A percentile compares a stretch with the other conserved stretches of the same genome.
phyloP scores from a whole-genome alignment of 768 basidiomycete species.

The Chlorophyllum brunneum region DNA sequence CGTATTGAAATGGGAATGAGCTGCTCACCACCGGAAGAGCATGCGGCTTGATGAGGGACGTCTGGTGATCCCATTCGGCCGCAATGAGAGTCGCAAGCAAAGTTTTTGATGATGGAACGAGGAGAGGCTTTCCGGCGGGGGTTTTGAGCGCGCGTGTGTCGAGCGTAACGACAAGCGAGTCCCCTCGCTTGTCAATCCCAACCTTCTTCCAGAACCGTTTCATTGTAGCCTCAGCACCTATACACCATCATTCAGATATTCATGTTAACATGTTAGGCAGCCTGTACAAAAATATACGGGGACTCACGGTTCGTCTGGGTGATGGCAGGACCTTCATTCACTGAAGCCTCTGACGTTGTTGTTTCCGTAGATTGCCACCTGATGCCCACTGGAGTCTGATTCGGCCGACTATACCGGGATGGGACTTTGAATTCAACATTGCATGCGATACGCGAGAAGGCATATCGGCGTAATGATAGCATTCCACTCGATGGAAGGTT shows the following conservation, averaged over 20 bases:
- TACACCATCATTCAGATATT: neutral
- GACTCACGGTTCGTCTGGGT: slow-evolving; percentile 66
- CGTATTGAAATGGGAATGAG: slow-evolving; percentile 10
- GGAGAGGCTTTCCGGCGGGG: slow-evolving; percentile 72
- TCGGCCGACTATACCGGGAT: neutral
- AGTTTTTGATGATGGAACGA: slow-evolving; percentile 65
- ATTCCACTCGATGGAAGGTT: neutral
- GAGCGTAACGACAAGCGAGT: slow-evolving; percentile 60
- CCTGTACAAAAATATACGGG: neutral
- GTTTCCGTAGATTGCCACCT: slow-evolving; percentile 25
- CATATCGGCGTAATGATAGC: slow-evolving; percentile 16
- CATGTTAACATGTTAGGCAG: neutral
- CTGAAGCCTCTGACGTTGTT: slow-evolving; percentile 1
- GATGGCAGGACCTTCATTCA: slow-evolving; percentile 38
- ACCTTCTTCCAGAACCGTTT: slow-evolving; percentile 95
- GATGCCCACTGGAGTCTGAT: neutral
- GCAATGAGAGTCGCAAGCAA: slow-evolving; percentile 84
- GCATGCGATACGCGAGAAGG: slow-evolving; percentile 6
- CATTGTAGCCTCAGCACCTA: slow-evolving; percentile 84
- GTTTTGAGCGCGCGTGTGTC: slow-evolving; percentile 88
- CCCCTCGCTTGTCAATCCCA: slow-evolving; percentile 57
- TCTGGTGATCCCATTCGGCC: slow-evolving; percentile 96
- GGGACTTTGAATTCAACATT: neutral
- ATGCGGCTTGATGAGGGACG: slow-evolving; percentile 79
- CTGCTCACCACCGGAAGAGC: slow-evolving; percentile 80